Base-by-base conservation (phyloP, 2,329 filamentous ascomycete species). In the Penicillium sp. region DNA sequence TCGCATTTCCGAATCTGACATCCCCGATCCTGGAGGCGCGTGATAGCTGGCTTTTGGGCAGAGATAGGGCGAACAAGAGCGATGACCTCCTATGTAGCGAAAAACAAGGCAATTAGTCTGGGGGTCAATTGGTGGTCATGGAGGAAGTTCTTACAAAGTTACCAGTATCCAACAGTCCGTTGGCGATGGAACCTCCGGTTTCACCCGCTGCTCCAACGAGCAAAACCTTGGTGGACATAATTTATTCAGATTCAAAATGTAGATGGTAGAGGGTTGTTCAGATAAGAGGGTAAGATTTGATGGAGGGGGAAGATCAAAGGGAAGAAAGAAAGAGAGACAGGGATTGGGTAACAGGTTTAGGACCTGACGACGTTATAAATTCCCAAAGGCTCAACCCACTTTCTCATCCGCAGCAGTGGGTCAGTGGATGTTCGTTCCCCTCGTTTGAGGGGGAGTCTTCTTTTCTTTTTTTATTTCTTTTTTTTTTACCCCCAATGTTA, bases 61-160 rank as follows among this genome's bases (percentile, higher is more conserved):
- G 81, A 83, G 4, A 72, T 62, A 9, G 76, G 74, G 18, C 81
- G 77, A 8, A 77, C 71, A 13, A 84, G 70, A 20, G 76, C 76
- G n/a, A 73, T 74, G 6, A 84, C 72, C 14, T 81, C 74, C 81
- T 82, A 47, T 34, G 31, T 31, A 35, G 14, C 22, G 0, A 20
- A 18, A 26, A 14, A 18, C 11, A 1, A 44, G 22, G 5, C 18
- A 37, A 20, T 60, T 38, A 61, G 50, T 40, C 14, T 22, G 16
- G 18, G 35, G 35, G 26, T 39, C 35, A 32, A 32, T 42, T 46
- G 48, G n/a, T n/a, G 11, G 8, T 10, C 6, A 3, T 22, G 37
- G 34, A 57, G 29, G 20, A 48, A 50, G 43, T 5, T 46, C 31
- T 24, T 63, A 69, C 62, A 58, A 69, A 66, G 24, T 49, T 42